Conservation (phyloP, 768 basidiomycete genomes). For the Pholiota molesta region DNA sequence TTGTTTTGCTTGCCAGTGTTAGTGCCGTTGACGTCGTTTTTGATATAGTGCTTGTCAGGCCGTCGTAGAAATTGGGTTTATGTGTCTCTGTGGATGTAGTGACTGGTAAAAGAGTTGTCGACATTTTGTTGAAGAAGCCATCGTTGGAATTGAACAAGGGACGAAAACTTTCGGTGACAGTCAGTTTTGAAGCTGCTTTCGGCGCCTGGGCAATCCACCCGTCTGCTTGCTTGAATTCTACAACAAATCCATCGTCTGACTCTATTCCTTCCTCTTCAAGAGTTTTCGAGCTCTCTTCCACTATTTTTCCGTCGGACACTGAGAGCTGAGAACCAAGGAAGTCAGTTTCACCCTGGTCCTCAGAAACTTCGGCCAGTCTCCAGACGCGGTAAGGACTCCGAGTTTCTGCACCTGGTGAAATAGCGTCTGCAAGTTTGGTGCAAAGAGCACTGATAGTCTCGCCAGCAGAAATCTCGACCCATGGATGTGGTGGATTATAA, state of each 20-base stretch:
- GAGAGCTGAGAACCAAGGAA: slow-evolving; percentile 35
- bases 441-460: slow-evolving; percentile 49
- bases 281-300: slow-evolving; percentile 49
- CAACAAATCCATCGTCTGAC: slow-evolving; percentile 69
- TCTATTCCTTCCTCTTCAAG: slow-evolving; percentile 63
- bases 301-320: slow-evolving; percentile 37
- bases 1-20: slow-evolving; percentile 29
- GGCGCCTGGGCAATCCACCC: slow-evolving; percentile 57
- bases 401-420: slow-evolving; percentile 33
- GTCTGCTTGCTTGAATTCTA: slow-evolving; percentile 69
- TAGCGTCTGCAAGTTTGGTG: slow-evolving; percentile 40
- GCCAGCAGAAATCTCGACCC: slow-evolving; percentile 52
- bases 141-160: slow-evolving; percentile 58
- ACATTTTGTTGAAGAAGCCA: slow-evolving; percentile 59
- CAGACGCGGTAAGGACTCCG: slow-evolving; percentile 60
- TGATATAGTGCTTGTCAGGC: slow-evolving; percentile 21
- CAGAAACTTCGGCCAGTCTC: slow-evolving; percentile 50
- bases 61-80: slow-evolving; percentile 25
- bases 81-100: slow-evolving; percentile 21
- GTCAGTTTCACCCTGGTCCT: slow-evolving; percentile 36
- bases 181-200: slow-evolving; percentile 21
- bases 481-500: slow-evolving; percentile 30
- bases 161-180: slow-evolving; percentile 31
- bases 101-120: slow-evolving; percentile 21
- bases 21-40: slow-evolving; percentile 34